Conservation (phyloP, 495 filamentous ascomycete genomes). For the Penicillium verhagenii region DNA sequence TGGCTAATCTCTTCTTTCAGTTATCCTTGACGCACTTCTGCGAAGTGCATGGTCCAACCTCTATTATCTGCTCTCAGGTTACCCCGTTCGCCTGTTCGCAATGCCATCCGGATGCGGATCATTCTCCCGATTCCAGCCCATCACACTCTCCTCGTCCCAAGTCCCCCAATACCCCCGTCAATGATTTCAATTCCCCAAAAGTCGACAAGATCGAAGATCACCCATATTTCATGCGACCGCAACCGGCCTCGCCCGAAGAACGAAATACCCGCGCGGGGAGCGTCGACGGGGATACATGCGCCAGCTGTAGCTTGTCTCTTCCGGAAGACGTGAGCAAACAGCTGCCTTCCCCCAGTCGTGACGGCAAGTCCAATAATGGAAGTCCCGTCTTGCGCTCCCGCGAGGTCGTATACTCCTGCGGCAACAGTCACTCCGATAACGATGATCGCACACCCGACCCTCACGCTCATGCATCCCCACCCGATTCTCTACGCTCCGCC, state of each 20-base stretch:
- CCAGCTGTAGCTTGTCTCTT: slow-evolving; percentile 57
- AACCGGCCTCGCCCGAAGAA: slow-evolving; percentile 34
- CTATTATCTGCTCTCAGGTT: slow-evolving; percentile 91
- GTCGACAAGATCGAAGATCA: slow-evolving; percentile 51
- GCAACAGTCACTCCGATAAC: slow-evolving; percentile 37
- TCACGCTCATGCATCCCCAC: slow-evolving; percentile 40
- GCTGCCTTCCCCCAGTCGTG: slow-evolving; percentile 50
- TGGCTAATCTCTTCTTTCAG: slow-evolving; percentile 39
- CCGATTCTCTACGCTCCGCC: slow-evolving; percentile 45
- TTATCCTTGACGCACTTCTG: slow-evolving; percentile 95
- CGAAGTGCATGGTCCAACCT: slow-evolving; percentile 92
- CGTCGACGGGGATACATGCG: slow-evolving; percentile 51
- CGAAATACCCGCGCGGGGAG: slow-evolving; percentile 33
- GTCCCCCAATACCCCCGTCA: slow-evolving; percentile 8
- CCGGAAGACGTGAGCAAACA: slow-evolving; percentile 54
- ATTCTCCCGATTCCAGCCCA: slow-evolving; percentile 29
- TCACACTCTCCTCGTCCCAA: slow-evolving; percentile 28
- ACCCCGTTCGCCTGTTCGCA: slow-evolving; percentile 72
- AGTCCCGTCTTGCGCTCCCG: slow-evolving; percentile 58
- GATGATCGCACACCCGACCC: slow-evolving; percentile 39
- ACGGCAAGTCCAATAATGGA: slow-evolving; percentile 51
- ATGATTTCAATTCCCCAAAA: slow-evolving; percentile 27
- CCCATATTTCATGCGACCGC: slow-evolving; percentile 40
- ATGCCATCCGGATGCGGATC: slow-evolving; percentile 54
- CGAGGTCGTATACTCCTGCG: slow-evolving; percentile 48